Base-by-base conservation (phyloP, 306 rosid genomes). In the Acacia acuminata region DNA sequence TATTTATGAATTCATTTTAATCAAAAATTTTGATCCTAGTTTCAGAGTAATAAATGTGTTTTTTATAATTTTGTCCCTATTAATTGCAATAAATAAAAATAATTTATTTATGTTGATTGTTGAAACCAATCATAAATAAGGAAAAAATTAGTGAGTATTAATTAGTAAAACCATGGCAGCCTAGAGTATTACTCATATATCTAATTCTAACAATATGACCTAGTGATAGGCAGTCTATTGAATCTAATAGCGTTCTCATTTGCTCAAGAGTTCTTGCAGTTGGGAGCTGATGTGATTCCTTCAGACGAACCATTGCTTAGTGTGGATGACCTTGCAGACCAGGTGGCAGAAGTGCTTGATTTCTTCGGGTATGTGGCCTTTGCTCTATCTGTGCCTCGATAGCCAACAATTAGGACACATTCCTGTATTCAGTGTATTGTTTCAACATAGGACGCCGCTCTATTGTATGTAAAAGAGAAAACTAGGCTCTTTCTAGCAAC, bases 221-320 rank as follows among this genome's bases (percentile, higher is more conserved):
- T 4, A 60, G 66, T 24, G 66, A 60, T 60, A 10, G 67, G 36
- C 36, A 61, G 30, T 10, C 67, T 25, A 9, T 6, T 71, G 64
- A 64, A 77, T 66, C 64, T 85, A 79, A 85, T 48, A 24, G 84
- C 32, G 76, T 69, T 71, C 78, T 85, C 88, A 81, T 87, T 91
- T 86, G 88, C 80, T 85, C 86, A 91, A 89, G 91, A 86, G 92
- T 76, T 79, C 32, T 88, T 90, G 92, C 93, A 90, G 98, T 85
- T 92, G 85, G 98, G 97, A 90, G 98, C 98, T 76, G 97, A 89
- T 85, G 90, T 83, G 77, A 94, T 94, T 85, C 90, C 98, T 83
- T 90, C 91, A 58, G 97, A 94, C 73, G 90, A 82, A 81, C 98
- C 97, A 8, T 82, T 94, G 86, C 92, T 90, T 68, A 85, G 91